Percentiles rank a stretch among this genome's conserved stretches.
Evolutionary conservation across 176 grass and related monocot genomes (phyloP).

Genomic region (barley (Hordeum vulgare)): DNA sequence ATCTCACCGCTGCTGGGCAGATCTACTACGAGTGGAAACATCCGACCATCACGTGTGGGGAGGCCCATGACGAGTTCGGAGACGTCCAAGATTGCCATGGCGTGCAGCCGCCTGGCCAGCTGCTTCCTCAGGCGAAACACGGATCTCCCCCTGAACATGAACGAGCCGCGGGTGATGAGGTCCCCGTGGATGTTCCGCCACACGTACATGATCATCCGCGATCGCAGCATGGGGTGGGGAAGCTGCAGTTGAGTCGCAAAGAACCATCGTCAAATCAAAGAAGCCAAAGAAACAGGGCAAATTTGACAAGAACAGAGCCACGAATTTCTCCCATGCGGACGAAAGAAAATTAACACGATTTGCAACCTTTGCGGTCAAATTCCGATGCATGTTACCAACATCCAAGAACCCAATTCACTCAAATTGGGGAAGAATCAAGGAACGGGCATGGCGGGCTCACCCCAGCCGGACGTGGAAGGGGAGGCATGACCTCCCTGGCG

Average conservation of each 20-base stretch:
- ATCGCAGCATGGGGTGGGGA: not conserved
- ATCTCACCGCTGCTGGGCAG: not conserved
- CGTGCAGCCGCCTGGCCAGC: not conserved
- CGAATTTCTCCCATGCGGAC: not conserved
- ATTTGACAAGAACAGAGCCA: not conserved
- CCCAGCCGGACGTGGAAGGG: not conserved
- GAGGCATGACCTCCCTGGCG: not conserved
- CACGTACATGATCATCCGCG: not conserved
- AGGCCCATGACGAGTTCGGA: not conserved
- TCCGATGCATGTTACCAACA: too few relatives aligned
- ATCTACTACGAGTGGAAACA: slow-evolving; percentile 22
- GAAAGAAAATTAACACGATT: not conserved
- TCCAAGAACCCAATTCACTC: not conserved
- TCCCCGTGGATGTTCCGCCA: too few relatives aligned
- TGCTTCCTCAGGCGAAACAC: not conserved
- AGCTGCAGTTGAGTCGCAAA: not conserved
- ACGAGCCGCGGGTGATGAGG: not conserved
- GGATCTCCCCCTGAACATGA: not conserved
- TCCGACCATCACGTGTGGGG: not conserved
- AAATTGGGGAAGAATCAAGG: not conserved
- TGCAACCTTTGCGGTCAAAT: too few relatives aligned
- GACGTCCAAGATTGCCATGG: not conserved
- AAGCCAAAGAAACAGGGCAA: too few relatives aligned
- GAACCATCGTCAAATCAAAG: not conserved
- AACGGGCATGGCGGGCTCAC: not conserved